Evolutionary conservation across 2,329 filamentous ascomycete genomes (phyloP).

Genomic region (Ascochyta lentis): DNA sequence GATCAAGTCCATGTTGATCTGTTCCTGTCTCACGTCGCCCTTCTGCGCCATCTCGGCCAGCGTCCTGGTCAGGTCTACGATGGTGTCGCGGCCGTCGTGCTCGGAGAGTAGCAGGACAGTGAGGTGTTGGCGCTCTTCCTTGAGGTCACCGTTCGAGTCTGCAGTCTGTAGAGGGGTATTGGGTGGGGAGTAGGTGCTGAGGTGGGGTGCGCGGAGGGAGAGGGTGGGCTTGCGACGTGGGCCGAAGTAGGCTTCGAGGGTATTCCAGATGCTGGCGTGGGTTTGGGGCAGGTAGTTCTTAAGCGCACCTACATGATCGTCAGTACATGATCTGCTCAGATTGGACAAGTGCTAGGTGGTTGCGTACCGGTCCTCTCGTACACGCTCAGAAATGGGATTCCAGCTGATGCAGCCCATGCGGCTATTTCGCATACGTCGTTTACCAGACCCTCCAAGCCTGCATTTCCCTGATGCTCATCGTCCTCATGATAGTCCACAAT

Average conservation of each 20-base stretch:
- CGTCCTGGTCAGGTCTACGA: constrained; percentile 94
- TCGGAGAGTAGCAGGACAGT: constrained; percentile 81
- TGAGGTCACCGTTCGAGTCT: constrained; percentile 48
- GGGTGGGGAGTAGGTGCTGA: constrained; percentile 63
- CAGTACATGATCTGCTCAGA: neutral
- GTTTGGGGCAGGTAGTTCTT: constrained; percentile 89
- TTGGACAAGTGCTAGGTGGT: too few species aligned
- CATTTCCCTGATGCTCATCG: constrained; percentile 67
- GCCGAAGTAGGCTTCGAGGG: constrained; percentile 88
- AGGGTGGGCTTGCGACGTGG: constrained; percentile 70
- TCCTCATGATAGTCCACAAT: constrained; percentile 75
- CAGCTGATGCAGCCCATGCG: constrained; percentile 90
- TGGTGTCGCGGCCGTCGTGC: constrained; percentile 88
- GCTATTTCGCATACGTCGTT: constrained; percentile 91
- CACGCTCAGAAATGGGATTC: constrained; percentile 84
- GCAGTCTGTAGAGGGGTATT: constrained; percentile 48
- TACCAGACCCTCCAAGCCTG: constrained; percentile 81
- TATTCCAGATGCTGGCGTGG: constrained; percentile 78
- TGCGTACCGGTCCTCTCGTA: constrained; percentile 87
- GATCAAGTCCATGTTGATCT: constrained; percentile 85
- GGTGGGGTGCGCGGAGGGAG: constrained; percentile 74
- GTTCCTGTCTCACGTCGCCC: constrained; percentile 77
- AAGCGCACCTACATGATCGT: constrained; percentile 69
- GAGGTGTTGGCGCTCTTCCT: constrained; percentile 51
- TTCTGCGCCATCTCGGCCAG: constrained; percentile 94